Base-by-base conservation (phyloP, 129 eudicot genomes). In the Scalesia atractyloides region DNA sequence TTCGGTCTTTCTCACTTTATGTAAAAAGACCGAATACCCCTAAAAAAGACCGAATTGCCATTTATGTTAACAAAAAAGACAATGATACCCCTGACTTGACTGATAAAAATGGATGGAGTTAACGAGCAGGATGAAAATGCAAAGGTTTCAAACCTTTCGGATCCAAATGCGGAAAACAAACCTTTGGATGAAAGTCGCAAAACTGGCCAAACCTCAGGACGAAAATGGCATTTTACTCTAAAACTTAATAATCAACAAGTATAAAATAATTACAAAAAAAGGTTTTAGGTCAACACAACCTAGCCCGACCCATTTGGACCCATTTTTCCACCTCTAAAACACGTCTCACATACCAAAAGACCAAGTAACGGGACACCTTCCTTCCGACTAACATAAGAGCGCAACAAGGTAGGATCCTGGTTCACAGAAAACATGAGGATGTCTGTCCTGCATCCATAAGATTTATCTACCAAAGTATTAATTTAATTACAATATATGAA, bases 361-460 rank as follows among this genome's bases (percentile, higher is more conserved):
- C 98, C 98, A 47, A 94, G 86, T 53, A 94, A 87, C 0, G 83
- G 81, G 24, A 68, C 81, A 30, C 96, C 98, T 58, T 90, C 93
- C 72, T 80, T 90, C 69, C 89, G 83, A 79, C 76, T 72, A 52
- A 86, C 96, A 84, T 84, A 82, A 72, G 89, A 80, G 3, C 96
- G 96, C 81, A 88, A 70, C 78, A 90, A 74, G 74, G 84, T 90
- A 39, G 90, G 82, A 77, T 94, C 98, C 76, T 86, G 97, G 82
- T 79, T 94, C 83, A 87, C 68, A 58, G 88, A 84, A 74, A 87
- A 86, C 70, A 90, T 79, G 77, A 94, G 92, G 79, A 94, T 94
- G 94, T 94, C 98, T 90, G 98, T 86, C 91, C 98, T 94, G 97
- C 91, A 90, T 66, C 78, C 92, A 87, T 82, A 62, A 80, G 49